A percentile compares a stretch with the other conserved stretches of the same genome.
phyloP scores from a whole-genome alignment of 1,139 yeast genomes.

The Scheffersomyces stambukii region DNA sequence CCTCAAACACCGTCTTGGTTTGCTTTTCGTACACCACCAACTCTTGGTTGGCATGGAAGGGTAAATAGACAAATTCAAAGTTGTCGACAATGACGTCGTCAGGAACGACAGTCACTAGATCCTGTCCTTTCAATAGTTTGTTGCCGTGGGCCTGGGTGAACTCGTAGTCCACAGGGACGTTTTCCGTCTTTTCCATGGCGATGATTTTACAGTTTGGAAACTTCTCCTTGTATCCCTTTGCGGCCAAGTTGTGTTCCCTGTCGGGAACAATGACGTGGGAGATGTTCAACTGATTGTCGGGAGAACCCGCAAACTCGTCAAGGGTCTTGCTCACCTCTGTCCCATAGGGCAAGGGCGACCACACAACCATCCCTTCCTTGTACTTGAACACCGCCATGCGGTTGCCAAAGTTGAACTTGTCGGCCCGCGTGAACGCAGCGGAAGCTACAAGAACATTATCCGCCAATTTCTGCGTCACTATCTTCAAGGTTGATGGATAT shows the following conservation, averaged over 20 bases:
- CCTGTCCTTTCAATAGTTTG: slow-evolving; percentile 19
- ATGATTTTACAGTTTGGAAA: slow-evolving; percentile 48
- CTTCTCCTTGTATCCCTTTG: slow-evolving; percentile 43
- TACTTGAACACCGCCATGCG: slow-evolving; percentile 50
- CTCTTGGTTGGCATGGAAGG: slow-evolving; percentile 53
- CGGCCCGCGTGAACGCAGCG: slow-evolving; percentile 38
- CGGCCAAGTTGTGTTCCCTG: slow-evolving; percentile 54
- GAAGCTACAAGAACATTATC: slow-evolving; percentile 48
- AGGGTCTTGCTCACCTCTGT: slow-evolving; percentile 38
- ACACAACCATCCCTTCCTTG: slow-evolving; percentile 40
- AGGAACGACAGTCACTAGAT: slow-evolving; percentile 19
- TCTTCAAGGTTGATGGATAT: slow-evolving; percentile 36
- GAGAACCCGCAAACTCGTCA: slow-evolving; percentile 27
- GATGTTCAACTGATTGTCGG: slow-evolving; percentile 25
- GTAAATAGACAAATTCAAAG: slow-evolving; percentile 54
- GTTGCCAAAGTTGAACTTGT: slow-evolving; percentile 52
- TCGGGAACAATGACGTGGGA: slow-evolving; percentile 50
- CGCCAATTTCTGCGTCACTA: slow-evolving; percentile 41
- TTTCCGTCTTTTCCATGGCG: slow-evolving; percentile 42
- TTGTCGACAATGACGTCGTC: slow-evolving; percentile 28
- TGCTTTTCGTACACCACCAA: slow-evolving; percentile 45
- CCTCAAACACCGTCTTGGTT: slow-evolving; percentile 47
- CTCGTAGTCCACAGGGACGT: slow-evolving; percentile 30
- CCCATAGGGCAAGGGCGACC: slow-evolving; percentile 62
- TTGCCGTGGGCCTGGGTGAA: slow-evolving; percentile 25